Evolutionary conservation across 177 flowering plant genomes (phyloP), one percentile per base, ranked within the genome.

Genomic region (Vitis hybrid): DNA sequence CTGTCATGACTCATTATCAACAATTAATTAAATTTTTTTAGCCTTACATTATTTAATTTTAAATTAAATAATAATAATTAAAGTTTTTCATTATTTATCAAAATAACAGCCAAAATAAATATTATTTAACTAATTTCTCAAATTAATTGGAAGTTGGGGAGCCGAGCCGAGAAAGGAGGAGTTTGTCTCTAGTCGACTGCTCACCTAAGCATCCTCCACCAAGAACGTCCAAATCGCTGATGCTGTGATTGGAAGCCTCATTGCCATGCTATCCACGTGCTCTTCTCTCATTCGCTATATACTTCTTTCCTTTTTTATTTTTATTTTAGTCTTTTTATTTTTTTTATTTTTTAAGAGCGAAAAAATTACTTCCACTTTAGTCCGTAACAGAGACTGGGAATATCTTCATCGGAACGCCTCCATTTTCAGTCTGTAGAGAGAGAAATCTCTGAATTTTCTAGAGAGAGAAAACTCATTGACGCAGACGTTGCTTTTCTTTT

Each of bases 231-330:
- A 70, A 75, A 79, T 77, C 79, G 71, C 70, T 57, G 74, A 70
- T 67, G 71, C 80, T 60, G 64, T 12, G 18, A 59, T 67, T 62
- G 13, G 4, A 51, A 13, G 2, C 69, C 24, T 64, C 30, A 8
- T 49, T 54, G 32, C 65, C 18, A 52, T 80, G 81, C 72, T 60
- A 15, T 71, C 72, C 81, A 85, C 84, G 86, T 83, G 86, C n/a
- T 57, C 4, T 5, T 8, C 2, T 12, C 6, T 13, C 27, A 77
- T 62, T 81, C 64, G 80, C 46, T 7, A 9, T 1, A 1, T 60
- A 11, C 27, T 11, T 19, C 32, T 27, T 58, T 59, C 13, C 16
- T 14, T 19, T 24, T 30, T 40, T 56, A 52, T 46, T 48, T 62
- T 18, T 63, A 58, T 72, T 52, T 57, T 13, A 6, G 14, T 48